Conservation (phyloP, 805 yeast species). For the Candida taoyuanica region DNA sequence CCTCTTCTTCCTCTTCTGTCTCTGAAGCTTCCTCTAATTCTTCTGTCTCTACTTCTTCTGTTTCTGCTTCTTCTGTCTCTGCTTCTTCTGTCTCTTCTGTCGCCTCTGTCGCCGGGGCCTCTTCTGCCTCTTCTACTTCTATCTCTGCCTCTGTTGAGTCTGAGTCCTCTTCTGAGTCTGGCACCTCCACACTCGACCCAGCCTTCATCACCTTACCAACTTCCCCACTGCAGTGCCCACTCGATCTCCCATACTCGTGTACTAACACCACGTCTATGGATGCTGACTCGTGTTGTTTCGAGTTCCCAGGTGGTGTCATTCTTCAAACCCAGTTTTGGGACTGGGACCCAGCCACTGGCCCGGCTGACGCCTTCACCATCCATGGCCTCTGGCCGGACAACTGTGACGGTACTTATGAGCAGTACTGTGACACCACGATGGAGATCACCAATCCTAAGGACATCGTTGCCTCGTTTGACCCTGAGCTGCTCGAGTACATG, state of each 20-base stretch:
- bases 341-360: conserved; percentile 69
- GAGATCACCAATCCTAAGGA: conserved; percentile 46
- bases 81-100: background rate
- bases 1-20: background rate
- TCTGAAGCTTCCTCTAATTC: background rate
- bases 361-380: conserved; percentile 64
- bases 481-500: conserved; percentile 55
- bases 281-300: conserved; percentile 73
- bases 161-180: background rate
- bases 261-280: conserved; percentile 46
- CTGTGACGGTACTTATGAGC: conserved; percentile 78
- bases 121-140: conserved; percentile 2
- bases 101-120: background rate
- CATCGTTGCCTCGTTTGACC: conserved; percentile 39
- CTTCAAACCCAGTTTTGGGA: conserved; percentile 94
- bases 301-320: conserved; percentile 79
- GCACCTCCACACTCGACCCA: background rate
- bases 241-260: conserved; percentile 57
- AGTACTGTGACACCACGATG: conserved; percentile 65
- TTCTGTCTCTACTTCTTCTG: background rate
- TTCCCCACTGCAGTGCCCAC: conserved; percentile 40
- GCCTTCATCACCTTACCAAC: background rate
- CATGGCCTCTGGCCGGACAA: conserved; percentile 91
- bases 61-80: background rate
- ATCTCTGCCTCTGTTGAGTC: conserved; percentile 2